Evolutionary conservation across 495 filamentous ascomycete species (phyloP).

Genomic region (Niebla homalea): DNA sequence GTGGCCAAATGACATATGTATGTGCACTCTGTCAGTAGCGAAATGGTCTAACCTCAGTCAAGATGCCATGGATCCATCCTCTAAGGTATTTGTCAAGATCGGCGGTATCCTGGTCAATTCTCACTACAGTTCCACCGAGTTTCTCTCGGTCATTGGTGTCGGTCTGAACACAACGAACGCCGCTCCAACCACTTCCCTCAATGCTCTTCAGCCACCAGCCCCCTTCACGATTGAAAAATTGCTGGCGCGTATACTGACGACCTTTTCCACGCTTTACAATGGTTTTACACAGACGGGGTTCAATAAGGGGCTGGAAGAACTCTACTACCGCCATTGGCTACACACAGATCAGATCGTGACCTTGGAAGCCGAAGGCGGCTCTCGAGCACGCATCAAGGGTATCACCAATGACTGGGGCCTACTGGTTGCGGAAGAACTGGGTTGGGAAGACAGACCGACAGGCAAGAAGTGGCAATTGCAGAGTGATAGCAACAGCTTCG

Average conservation of each 20-base stretch:
- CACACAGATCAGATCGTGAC: constrained; percentile 84
- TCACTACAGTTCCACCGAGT: constrained; percentile 59
- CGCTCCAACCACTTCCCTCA: constrained; percentile 76
- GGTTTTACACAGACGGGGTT: constrained; percentile 64
- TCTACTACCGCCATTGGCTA: constrained; percentile 82
- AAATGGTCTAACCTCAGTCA: background rate
- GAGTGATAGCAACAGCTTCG: constrained; percentile 97
- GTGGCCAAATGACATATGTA: constrained; percentile 94
- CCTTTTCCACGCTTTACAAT: constrained; percentile 65
- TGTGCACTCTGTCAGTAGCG: background rate
- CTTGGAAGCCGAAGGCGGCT: constrained; percentile 70
- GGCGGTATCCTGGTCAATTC: constrained; percentile 90
- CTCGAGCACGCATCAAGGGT: constrained; percentile 67
- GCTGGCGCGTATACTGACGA: constrained; percentile 66
- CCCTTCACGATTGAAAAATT: constrained; percentile 67
- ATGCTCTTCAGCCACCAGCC: constrained; percentile 48
- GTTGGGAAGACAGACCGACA: constrained; percentile 54
- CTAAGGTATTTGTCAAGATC: constrained; percentile 71
- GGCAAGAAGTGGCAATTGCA: constrained; percentile 74
- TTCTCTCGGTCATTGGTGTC: constrained; percentile 78
- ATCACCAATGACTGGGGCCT: constrained; percentile 84
- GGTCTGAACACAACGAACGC: constrained; percentile 81
- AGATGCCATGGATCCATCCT: constrained; percentile 61
- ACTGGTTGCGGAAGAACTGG: constrained; percentile 69
- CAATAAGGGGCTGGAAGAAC: constrained; percentile 51